Conservation (phyloP, 805 yeast species). For the Metschnikowia noctiluminum region DNA sequence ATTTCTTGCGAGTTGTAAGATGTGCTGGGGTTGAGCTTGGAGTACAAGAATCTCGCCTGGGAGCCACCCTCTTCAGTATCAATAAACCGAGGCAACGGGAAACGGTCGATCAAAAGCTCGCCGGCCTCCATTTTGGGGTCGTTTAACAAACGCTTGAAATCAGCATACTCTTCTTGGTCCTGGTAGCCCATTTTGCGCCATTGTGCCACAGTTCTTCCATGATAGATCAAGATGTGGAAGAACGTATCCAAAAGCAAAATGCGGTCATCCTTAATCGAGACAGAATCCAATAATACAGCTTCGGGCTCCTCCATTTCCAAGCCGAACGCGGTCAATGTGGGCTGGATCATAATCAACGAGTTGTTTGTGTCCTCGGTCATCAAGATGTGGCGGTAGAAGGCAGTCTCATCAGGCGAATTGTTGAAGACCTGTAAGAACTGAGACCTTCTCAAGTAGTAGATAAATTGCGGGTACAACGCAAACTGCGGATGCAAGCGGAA, state of each 20-base stretch:
- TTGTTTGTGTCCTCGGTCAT: constrained; percentile 89
- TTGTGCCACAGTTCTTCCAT: constrained; percentile 90
- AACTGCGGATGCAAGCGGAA: constrained; percentile 83
- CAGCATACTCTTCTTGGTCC: constrained; percentile 83
- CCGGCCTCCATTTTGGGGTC: constrained; percentile 93
- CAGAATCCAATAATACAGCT: constrained; percentile 91
- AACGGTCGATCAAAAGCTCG: constrained; percentile 83
- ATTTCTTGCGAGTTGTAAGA: constrained; percentile 64
- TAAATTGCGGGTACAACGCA: constrained; percentile 89
- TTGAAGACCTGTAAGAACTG: constrained; percentile 95
- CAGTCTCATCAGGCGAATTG: constrained; percentile 98
- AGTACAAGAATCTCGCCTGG: constrained; percentile 93
- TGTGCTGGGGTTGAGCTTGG: constrained; percentile 92
- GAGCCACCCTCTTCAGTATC: constrained; percentile 98
- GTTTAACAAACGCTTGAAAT: constrained; percentile 80
- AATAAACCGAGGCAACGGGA: constrained; percentile 96
- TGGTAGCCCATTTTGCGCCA: constrained; percentile 97
- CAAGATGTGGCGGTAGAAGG: constrained; percentile 90
- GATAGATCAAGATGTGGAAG: constrained; percentile 93
- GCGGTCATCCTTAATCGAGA: constrained; percentile 84
- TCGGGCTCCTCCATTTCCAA: constrained; percentile 71
- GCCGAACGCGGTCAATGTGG: constrained; percentile 83
- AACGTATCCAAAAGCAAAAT: constrained; percentile 90
- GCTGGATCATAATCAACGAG: constrained; percentile 96
- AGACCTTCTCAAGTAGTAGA: constrained; percentile 92